Evolutionary conservation across 2,329 filamentous ascomycete species (phyloP).

Genomic region (Alternaria sp.): DNA sequence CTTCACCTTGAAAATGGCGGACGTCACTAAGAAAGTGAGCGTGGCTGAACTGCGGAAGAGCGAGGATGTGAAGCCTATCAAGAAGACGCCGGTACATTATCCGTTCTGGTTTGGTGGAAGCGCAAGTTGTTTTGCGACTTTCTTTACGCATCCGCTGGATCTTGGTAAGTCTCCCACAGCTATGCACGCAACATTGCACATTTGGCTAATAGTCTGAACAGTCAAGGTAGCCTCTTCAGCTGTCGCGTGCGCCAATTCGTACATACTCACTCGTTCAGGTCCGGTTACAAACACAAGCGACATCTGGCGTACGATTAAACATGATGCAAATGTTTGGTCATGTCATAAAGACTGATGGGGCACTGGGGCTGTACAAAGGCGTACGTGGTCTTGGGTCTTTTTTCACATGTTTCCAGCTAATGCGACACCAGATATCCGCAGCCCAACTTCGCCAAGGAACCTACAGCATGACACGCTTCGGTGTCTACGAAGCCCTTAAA

Average conservation of each 20-base stretch:
- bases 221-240: slow-evolving; percentile 54
- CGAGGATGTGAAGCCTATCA: slow-evolving; percentile 49
- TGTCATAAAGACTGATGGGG: slow-evolving; percentile 77
- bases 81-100: slow-evolving; percentile 55
- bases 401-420: background rate
- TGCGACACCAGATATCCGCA: slow-evolving; percentile 73
- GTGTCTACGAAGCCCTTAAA: slow-evolving; percentile 95
- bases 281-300: slow-evolving; percentile 81
- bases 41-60: slow-evolving; percentile 49
- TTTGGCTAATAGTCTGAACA: slow-evolving; percentile 45
- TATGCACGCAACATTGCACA: background rate
- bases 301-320: slow-evolving; percentile 73
- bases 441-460: slow-evolving; percentile 90
- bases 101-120: slow-evolving; percentile 91
- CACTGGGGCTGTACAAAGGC: slow-evolving; percentile 86
- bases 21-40: slow-evolving; percentile 48
- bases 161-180: slow-evolving; percentile 70
- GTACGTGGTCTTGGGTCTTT: slow-evolving; percentile 54
- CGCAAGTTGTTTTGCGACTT: slow-evolving; percentile 89
- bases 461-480: slow-evolving; percentile 96
- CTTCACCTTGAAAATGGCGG: slow-evolving; percentile 48
- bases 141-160: slow-evolving; percentile 92
- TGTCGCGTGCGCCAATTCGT: slow-evolving; percentile 6
- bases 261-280: slow-evolving; percentile 64
- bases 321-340: slow-evolving; percentile 89